Base-by-base conservation (phyloP, 768 basidiomycete species). In the Mycena alexandri region DNA sequence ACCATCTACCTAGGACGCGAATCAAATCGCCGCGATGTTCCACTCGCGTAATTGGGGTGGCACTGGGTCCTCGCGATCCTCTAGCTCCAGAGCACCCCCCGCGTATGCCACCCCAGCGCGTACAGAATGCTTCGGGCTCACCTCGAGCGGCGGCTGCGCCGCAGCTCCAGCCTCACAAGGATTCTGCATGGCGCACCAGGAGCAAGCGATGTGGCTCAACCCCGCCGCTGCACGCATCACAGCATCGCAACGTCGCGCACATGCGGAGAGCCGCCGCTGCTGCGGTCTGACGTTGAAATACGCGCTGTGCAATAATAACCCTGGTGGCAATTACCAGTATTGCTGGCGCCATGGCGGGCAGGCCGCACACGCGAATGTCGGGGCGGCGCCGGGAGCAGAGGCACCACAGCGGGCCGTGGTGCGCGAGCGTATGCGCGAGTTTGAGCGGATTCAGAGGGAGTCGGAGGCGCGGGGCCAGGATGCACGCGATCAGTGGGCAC, bases 271-370 rank as follows among this genome's bases (percentile, higher is more conserved):
- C 5, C 55, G 67, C 17, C 67, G 36, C 34, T 63, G 67, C 61
- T 62, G 60, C 25, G 61, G 67, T 3, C 33, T 68, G 14, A 68
- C 67, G n/a, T n/a, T n/a, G n/a, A n/a, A n/a, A n/a, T n/a, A n/a
- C n/a, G n/a, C n/a, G 16, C 61, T 68, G 34, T 68, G 67, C 43
- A 6, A 25, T n/a, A 62, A 59, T 16, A 58, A 36, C 10, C 47
- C 61, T 2, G 61, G 61, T 1, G 67, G 55, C 12, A 62, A 44
- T 17, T 68, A 46, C 17, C 1, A 0, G 0, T 68, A 50, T 14
- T 68, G 67, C 50, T 63, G 36, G 29, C 61, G 16, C 5, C 67
- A 68, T 16, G 67, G 67, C 1, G 34, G 51, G 8, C 67, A 68
- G 47, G 46, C n/a, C 12, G 43, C 43, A n/a, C 12, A 22, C 25